phyloP scores from a whole-genome alignment of 2,329 filamentous ascomycete genomes.

The Colletotrichum tamarilloi region DNA sequence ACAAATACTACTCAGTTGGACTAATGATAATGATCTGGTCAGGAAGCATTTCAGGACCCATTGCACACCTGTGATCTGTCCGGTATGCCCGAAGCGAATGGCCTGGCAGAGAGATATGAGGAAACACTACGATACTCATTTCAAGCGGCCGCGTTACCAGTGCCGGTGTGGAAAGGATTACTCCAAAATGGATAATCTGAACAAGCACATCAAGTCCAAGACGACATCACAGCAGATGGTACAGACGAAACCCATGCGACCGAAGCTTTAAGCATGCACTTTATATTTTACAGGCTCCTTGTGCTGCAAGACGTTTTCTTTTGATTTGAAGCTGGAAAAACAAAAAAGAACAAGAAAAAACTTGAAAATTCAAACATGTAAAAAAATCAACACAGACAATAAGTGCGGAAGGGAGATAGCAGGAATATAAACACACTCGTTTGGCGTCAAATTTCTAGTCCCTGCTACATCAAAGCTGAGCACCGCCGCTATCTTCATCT shows the following conservation, averaged over 20 bases:
- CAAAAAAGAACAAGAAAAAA: not conserved
- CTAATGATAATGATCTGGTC: too few species aligned
- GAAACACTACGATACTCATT: slow-evolving; percentile 1
- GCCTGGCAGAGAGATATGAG: not conserved
- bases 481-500: not conserved
- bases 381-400: not conserved
- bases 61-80: not conserved
- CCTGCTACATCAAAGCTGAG: not conserved
- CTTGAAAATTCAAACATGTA: not conserved
- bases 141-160: not conserved
- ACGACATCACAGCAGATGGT: too few species aligned
- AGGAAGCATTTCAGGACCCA: not conserved
- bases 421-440: not conserved
- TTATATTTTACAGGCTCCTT: fast-evolving
- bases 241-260: not conserved
- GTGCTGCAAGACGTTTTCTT: too few species aligned
- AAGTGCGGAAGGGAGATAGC: not conserved
- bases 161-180: not conserved
- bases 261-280: not conserved
- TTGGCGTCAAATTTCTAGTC: not conserved
- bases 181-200: not conserved
- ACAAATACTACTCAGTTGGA: too few species aligned
- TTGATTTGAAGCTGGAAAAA: not conserved
- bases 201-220: not conserved
- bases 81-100: not conserved